Conservation (phyloP, 208 protist genomes). For the Tritrichomonas musculus region DNA sequence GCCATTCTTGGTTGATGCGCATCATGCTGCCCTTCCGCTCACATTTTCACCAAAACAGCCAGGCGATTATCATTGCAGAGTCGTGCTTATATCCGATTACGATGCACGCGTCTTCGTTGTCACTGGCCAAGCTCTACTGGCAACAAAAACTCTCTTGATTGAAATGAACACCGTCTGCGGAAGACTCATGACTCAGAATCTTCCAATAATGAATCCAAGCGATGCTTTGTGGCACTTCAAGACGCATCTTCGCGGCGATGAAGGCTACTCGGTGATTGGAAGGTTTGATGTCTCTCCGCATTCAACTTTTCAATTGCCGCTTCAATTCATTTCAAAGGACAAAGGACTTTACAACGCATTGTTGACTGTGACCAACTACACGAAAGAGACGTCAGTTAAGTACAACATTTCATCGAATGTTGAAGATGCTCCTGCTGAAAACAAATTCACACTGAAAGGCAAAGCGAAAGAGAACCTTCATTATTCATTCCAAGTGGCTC, state of each 20-base stretch:
- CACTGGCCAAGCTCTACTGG: not conserved
- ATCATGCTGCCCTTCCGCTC: not conserved
- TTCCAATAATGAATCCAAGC: not conserved
- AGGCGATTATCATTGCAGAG: slow-evolving; percentile 10
- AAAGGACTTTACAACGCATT: not conserved
- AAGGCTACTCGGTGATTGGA: not conserved
- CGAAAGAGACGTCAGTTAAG: not conserved
- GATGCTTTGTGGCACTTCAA: not conserved
- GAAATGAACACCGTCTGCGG: not conserved
- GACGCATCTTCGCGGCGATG: not conserved
- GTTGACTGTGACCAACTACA: not conserved
- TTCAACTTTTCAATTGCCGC: not conserved
- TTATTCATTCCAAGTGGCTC: not conserved
- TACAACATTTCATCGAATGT: not conserved
- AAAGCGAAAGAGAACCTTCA: not conserved
- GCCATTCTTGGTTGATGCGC: not conserved
- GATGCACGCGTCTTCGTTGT: not conserved
- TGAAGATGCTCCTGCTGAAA: not conserved
- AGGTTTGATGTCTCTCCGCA: not conserved
- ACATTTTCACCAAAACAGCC: not conserved
- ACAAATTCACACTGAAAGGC: not conserved
- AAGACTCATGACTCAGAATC: not conserved
- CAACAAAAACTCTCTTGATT: not conserved
- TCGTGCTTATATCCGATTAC: not conserved
- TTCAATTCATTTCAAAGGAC: not conserved